Evolutionary conservation across 176 grass and related monocot genomes (phyloP), one percentile per base, ranked within the genome.

Genomic region (Thinopyrum elongatum): DNA sequence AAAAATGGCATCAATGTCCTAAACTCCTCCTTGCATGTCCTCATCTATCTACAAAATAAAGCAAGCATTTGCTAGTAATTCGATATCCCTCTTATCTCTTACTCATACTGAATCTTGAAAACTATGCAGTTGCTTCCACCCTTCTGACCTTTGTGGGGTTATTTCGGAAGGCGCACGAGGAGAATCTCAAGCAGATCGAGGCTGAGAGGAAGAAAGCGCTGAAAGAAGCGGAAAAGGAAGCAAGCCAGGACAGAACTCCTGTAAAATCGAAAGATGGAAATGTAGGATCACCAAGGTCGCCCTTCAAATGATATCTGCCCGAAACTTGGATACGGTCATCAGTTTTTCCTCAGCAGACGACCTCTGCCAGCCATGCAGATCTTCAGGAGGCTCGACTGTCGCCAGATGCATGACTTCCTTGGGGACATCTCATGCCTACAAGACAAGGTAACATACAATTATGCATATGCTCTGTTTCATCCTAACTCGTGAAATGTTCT

Each of bases 171-270:
- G 88, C 97, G 28, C 90, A 91, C 14, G 97, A 98, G 38, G 97
- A 98, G 79, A 98, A 98, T 86, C 67, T 89, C 29, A 95, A 94
- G 79, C 82, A 95, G 60, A 92, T 89, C 47, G 93, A 95, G 77
- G 73, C 82, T 63, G 90, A 91, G 76, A 98, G 88, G 88, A 98
- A 98, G 79, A 95, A 95, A 87, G 92, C 93, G 59, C 91, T 78
- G 55, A 98, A 95, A 81, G 91, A 94, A 55, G 85, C 93, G n/a
- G 97, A 98, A 70, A 92, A 92, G 75, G 91, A 95, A 65, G 93
- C 80, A 77, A 89, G 47, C 39, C 85, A 88, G 77, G 85, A 91
- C 51, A 84, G 42, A 81, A 85, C 77, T 81, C 89, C 89, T 81
- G 41, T 64, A 51, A 91, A 91, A 76, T 91, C 76, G 21, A 91